Evolutionary conservation across 2,329 filamentous ascomycete species (phyloP).

Genomic region (Exophiala sp.): DNA sequence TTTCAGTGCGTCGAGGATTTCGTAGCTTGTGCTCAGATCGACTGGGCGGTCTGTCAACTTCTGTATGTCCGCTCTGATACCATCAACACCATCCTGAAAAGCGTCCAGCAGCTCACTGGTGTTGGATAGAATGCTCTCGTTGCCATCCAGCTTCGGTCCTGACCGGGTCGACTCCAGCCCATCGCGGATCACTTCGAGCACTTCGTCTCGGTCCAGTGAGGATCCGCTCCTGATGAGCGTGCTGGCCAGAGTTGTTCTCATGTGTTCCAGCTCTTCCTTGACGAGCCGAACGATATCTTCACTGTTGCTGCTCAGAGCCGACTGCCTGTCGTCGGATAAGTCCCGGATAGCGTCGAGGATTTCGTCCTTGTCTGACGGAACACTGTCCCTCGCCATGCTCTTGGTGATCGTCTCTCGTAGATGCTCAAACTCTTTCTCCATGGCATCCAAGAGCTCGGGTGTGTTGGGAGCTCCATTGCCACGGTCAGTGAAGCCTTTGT

Average conservation of each 20-base stretch:
- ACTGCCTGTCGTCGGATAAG: slow-evolving; percentile 31
- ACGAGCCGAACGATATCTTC: slow-evolving; percentile 46
- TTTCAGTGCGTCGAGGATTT: slow-evolving; percentile 82
- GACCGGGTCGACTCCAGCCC: slow-evolving; percentile 49
- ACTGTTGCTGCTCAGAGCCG: slow-evolving; percentile 33
- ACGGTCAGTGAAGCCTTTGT: slow-evolving; percentile 46
- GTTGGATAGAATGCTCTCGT: slow-evolving; percentile 49
- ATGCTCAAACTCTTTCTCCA: slow-evolving; percentile 76
- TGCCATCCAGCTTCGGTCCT: slow-evolving; percentile 49
- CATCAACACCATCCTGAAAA: slow-evolving; percentile 65
- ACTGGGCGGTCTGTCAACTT: slow-evolving; percentile 70
- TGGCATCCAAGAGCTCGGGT: slow-evolving; percentile 63
- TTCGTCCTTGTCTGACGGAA: slow-evolving; percentile 54
- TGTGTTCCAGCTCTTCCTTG: slow-evolving; percentile 56
- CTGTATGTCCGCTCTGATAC: slow-evolving; percentile 66
- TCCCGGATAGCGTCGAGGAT: slow-evolving; percentile 52
- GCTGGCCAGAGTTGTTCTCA: slow-evolving; percentile 53
- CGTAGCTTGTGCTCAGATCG: slow-evolving; percentile 78
- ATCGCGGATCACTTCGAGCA: slow-evolving; percentile 52
- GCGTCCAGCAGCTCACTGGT: slow-evolving; percentile 56
- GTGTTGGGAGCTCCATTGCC: slow-evolving; percentile 48
- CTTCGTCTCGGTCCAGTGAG: slow-evolving; percentile 55
- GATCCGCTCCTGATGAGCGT: slow-evolving; percentile 45
- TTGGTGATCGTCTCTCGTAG: slow-evolving; percentile 71
- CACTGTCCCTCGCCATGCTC: slow-evolving; percentile 55